Evolutionary conservation across 306 rosid genomes (phyloP).

Genomic region (Lathyrus aphaca): DNA sequence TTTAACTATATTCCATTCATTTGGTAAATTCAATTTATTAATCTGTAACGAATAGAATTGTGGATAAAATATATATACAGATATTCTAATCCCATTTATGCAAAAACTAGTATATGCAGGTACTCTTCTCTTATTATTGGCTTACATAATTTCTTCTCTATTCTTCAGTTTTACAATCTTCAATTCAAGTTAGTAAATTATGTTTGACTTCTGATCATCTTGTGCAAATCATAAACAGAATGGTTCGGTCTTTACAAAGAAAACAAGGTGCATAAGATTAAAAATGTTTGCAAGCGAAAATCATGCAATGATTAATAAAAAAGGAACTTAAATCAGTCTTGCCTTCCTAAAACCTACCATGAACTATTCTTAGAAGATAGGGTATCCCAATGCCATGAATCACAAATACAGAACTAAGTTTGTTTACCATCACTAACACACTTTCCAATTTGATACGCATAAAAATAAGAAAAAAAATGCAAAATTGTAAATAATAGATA

Average conservation of each 20-base stretch:
- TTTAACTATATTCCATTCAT: neutral
- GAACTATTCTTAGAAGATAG: constrained; percentile 6
- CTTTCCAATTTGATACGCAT: neutral
- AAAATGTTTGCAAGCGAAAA: neutral
- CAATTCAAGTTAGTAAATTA: constrained; percentile 21
- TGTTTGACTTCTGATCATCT: neutral
- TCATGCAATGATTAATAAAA: neutral
- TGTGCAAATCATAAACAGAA: neutral
- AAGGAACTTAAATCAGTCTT: neutral
- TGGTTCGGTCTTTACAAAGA: constrained; percentile 9
- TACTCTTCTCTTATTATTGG: neutral
- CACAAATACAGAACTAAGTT: neutral
- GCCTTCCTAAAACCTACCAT: neutral
- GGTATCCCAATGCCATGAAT: constrained; percentile 1
- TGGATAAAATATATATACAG: neutral
- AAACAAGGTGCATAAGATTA: neutral
- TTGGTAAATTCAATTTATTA: neutral
- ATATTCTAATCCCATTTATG: neutral
- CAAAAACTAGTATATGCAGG: neutral
- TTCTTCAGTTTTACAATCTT: neutral
- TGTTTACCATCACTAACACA: neutral
- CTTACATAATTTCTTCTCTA: neutral
- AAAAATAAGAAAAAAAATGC: neutral
- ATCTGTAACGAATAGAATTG: neutral
- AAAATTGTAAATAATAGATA: neutral